phyloP scores from a whole-genome alignment of 768 basidiomycete genomes.

The Mycena floridula region DNA sequence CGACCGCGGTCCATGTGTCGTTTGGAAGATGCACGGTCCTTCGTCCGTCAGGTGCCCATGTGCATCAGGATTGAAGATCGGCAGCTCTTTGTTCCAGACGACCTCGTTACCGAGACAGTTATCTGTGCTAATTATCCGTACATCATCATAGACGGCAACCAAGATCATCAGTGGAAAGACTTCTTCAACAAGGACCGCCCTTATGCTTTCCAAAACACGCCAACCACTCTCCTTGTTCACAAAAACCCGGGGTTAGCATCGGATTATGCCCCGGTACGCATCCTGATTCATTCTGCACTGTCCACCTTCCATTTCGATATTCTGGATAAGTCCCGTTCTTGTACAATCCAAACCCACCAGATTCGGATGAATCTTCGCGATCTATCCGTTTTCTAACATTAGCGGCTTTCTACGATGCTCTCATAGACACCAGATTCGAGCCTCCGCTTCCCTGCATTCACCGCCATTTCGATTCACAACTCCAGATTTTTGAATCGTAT shows the following conservation, averaged over 20 bases:
- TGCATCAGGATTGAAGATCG: constrained; percentile 8
- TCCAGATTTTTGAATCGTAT: no score
- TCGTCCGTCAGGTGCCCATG: constrained; percentile 11
- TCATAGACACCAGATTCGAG: no score
- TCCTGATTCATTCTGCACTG: constrained; percentile 7
- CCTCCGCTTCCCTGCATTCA: no score
- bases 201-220: constrained; percentile 2
- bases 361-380: background rate
- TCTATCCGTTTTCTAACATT: constrained; percentile 7
- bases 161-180: constrained; percentile 5
- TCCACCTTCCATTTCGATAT: constrained; percentile 11
- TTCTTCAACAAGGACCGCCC: constrained; percentile 1
- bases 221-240: constrained; percentile 5
- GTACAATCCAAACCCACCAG: constrained; percentile 7
- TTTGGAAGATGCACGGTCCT: constrained; percentile 12
- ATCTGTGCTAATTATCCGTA: constrained; percentile 6
- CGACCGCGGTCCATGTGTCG: constrained; percentile 12
- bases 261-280: constrained; percentile 2
- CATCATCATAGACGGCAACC: background rate
- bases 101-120: constrained; percentile 1
- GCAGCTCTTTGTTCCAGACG: constrained; percentile 12
- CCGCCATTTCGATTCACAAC: no score
- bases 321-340: constrained; percentile 1
- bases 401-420: no score
- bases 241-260: background rate